Base-by-base conservation (phyloP, 2,329 filamentous ascomycete species). In the Pseudogymnoascus sp. region DNA sequence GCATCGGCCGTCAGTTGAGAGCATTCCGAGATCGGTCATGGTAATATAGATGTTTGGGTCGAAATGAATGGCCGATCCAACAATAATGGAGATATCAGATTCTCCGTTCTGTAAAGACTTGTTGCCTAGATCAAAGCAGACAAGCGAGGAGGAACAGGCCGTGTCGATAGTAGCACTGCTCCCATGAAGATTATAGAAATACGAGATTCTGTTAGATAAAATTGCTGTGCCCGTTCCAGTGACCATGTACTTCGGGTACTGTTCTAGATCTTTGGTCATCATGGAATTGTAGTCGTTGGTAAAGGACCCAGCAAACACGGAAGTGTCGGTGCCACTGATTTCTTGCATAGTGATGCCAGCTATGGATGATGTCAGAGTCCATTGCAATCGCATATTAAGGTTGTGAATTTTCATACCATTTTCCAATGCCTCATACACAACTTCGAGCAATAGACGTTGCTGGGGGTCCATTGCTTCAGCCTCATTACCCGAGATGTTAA, bases 91-190 rank as follows among this genome's bases (percentile, higher is more conserved):
- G 38, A 78, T 65, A 4, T 73, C 75, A 0, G 76, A 74, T 52
- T 84, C 79, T 2, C 77, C 76, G 22, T 68, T 73, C 6, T 74
- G 74, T 4, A 84, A 73, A 42, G 77, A 80, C 62, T 83, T 79
- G n/a, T 78, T 79, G 2, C 80, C 83, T 38, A 82, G 72, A 69
- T 86, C 81, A 2, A 86, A 73, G 0, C 80, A 79, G 2, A 82
- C 77, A 22, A 86, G 73, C 60, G 80, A 82, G 4, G 80, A 80
- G 39, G 81, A 84, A 69, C 83, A 86, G 22, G 82, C 84, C 0
- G 84, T 86, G 28, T 67, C 64, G 0, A 65, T 3, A 2, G 61
- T 59, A 14, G 66, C 39, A 60, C 64, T 67, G 3, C 82, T 80
- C 0, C 83, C 83, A 8, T 76, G 75, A 12, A 84, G 71, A 66